Conservation (phyloP, 2,329 filamentous ascomycete species). For the Xylariaceae sp. region DNA sequence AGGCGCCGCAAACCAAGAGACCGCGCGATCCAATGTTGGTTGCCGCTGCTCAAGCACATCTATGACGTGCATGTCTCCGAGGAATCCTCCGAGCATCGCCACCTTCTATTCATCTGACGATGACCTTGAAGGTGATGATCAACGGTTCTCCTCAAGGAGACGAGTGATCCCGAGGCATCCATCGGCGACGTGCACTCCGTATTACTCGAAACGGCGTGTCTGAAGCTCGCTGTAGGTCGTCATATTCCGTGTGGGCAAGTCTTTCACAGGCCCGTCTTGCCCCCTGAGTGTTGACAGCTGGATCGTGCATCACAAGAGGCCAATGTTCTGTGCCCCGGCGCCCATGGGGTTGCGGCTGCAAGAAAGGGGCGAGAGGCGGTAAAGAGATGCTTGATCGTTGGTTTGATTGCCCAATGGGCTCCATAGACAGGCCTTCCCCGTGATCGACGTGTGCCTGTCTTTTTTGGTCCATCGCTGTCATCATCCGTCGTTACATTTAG, state of each 20-base stretch:
- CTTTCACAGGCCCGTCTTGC: neutral
- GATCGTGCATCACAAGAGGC: neutral
- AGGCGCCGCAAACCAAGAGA: neutral
- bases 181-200: conserved; percentile 13
- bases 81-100: neutral
- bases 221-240: conserved; percentile 4
- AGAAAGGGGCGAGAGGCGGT: neutral
- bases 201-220: conserved; percentile 13
- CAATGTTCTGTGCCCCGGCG: neutral
- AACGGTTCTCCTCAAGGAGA: neutral
- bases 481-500: neutral
- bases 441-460: neutral
- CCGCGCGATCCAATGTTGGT: neutral
- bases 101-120: neutral
- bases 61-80: conserved; percentile 9
- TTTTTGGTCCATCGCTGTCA: neutral
- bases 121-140: neutral
- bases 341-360: neutral
- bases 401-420: neutral
- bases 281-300: neutral
- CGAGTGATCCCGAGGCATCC: neutral
- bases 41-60: neutral
- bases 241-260: neutral
- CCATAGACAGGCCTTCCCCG: neutral
- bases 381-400: neutral